Conservation (phyloP, 2,329 filamentous ascomycete species). For the Colletotrichum incanum region DNA sequence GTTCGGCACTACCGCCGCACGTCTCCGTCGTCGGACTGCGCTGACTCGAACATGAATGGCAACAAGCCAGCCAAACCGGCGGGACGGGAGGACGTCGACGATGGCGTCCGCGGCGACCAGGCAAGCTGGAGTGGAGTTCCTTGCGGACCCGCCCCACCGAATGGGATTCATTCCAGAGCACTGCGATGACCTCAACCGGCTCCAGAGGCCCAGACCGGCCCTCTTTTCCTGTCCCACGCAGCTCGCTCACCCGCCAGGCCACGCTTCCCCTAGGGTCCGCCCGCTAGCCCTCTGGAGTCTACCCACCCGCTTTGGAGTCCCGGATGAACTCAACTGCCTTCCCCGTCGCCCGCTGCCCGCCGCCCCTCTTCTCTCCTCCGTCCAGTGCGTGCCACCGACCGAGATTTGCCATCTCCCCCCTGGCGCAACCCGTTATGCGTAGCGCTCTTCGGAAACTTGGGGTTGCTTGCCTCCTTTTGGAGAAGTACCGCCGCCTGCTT, state of each 20-base stretch:
- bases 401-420: slow-evolving; percentile 3
- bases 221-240: slow-evolving; percentile 15
- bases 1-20: slow-evolving; percentile 5
- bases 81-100: slow-evolving; percentile 19
- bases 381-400: slow-evolving; percentile 10
- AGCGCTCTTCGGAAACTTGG: slow-evolving; percentile 3
- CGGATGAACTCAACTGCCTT: slow-evolving; percentile 25
- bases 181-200: slow-evolving; percentile 31
- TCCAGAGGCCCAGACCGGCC: slow-evolving; percentile 25
- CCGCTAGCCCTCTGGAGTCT: slow-evolving; percentile 27
- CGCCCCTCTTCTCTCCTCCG: slow-evolving; percentile 16
- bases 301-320: slow-evolving; percentile 26
- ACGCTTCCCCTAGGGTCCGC: background rate
- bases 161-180: slow-evolving; percentile 37
- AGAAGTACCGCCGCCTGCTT: background rate
- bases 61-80: slow-evolving; percentile 3
- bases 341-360: slow-evolving; percentile 18
- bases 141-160: slow-evolving; percentile 13
- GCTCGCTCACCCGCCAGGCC: background rate
- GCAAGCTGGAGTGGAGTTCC: slow-evolving; percentile 14
- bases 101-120: slow-evolving; percentile 12
- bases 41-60: slow-evolving; percentile 28
- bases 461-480: slow-evolving; percentile 5
- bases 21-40: background rate
- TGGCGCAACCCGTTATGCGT: slow-evolving; percentile 4